Conservation (phyloP, 495 filamentous ascomycete genomes). For the Hypoxylon subgilvum region DNA sequence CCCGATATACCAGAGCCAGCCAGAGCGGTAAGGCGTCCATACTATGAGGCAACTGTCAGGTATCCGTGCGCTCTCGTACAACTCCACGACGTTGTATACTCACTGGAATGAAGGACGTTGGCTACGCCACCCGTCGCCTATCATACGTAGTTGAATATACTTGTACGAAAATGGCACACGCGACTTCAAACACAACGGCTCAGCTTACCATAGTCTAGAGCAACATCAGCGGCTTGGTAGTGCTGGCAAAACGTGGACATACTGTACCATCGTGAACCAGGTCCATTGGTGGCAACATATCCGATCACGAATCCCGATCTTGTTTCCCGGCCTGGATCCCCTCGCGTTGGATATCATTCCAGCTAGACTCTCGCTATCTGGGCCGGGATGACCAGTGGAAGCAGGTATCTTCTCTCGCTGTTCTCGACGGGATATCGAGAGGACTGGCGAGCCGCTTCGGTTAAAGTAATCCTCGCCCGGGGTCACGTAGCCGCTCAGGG, state of each 20-base stretch:
- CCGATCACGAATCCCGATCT: conserved; percentile 51
- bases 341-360: conserved; percentile 39
- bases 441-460: conserved; percentile 12
- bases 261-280: conserved; percentile 67
- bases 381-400: conserved; percentile 2
- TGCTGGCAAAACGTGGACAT: background rate
- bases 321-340: conserved; percentile 25
- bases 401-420: conserved; percentile 10
- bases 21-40: conserved; percentile 71
- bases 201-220: conserved; percentile 33
- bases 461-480: conserved; percentile 35
- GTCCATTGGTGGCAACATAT: conserved; percentile 64
- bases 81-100: conserved; percentile 10
- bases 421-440: conserved; percentile 16
- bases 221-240: conserved; percentile 6
- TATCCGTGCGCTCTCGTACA: background rate
- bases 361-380: conserved; percentile 39
- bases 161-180: background rate
- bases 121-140: conserved; percentile 80
- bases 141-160: conserved; percentile 1
- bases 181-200: background rate
- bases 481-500: conserved; percentile 35
- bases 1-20: conserved; percentile 73
- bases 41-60: background rate
- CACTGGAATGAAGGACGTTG: conserved; percentile 76